Evolutionary conservation across 73 alveolate genomes (phyloP).

Genomic region (Paramecium bursaria): DNA sequence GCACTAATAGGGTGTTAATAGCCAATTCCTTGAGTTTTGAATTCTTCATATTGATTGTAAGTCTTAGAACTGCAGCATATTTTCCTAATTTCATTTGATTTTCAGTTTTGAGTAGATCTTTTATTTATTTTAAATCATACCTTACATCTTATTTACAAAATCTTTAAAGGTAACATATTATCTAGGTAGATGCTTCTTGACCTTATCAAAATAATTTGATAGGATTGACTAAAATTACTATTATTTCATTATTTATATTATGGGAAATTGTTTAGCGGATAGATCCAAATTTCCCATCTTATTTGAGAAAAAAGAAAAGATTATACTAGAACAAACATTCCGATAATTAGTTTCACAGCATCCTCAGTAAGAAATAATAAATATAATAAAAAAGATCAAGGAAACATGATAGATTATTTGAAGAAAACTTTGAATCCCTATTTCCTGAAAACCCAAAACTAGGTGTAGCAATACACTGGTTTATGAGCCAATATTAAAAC

Average conservation of each 20-base stretch:
- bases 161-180: conserved; percentile 60
- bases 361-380: conserved; percentile 25
- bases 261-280: conserved; percentile 50
- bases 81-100: conserved; percentile 30
- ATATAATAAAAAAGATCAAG: conserved; percentile 12
- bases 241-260: not conserved
- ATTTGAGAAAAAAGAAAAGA: conserved; percentile 21
- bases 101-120: conserved; percentile 43
- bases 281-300: not conserved
- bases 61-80: conserved; percentile 10
- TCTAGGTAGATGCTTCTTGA: conserved; percentile 62
- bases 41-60: conserved; percentile 50
- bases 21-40: conserved; percentile 33
- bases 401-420: not conserved
- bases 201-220: conserved; percentile 38
- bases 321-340: conserved; percentile 17
- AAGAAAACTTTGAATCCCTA: conserved; percentile 26
- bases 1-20: conserved; percentile 1
- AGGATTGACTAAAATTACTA: not conserved
- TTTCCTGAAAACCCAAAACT: conserved; percentile 9
- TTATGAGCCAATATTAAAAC: conserved; percentile 1
- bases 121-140: conserved; percentile 1
- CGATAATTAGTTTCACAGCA: not conserved
- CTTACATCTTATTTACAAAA: conserved; percentile 60
- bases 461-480: conserved; percentile 39